Base-by-base conservation (phyloP, 192 early-diverging fungal genomes). In the Powellomyces hirtus region DNA sequence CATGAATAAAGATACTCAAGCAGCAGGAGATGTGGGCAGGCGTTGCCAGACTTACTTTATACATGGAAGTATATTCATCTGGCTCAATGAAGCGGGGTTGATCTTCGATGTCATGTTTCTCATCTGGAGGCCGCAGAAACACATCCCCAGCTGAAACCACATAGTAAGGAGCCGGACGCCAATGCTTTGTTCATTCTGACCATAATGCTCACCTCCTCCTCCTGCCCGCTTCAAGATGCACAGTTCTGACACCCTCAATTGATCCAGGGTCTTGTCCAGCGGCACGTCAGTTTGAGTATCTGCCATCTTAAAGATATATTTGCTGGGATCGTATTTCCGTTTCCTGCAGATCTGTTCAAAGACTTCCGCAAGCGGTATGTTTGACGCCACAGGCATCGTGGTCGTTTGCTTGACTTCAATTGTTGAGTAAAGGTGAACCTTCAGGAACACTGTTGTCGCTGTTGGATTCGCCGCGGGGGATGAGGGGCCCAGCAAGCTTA, bases 371-470 rank as follows among this genome's bases (percentile, higher is more conserved):
- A 99, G 84, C 18, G 89, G 84, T 66, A 88, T 89, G 59, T 86
- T 82, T 11, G 83, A 75, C 42, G 84, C 72, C 11, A 94, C 85
- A 42, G 88, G 88, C 11, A 98, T 87, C 0, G 93, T 97, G 0
- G 94, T 97, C 0, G 94, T 94, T 38, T 92, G 92, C 64, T 93
- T 85, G 30, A 97, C 92, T 59, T 94, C 91, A 20, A 89, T 70
- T 5, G 87, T 89, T 16, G 82, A 81, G 72, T 86, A 85, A 24
- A 89, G 66, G 64, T 87, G 81, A 27, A 89, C 77, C 63, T 83
- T 86, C 46, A 88, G 70, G 59, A 84, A 79, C 11, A 80, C 66
- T 38, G 72, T 70, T 20, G 50, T 56, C 4, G 53, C 53, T 14
- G 59, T 36, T 56, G 26, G 49, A 35, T 22, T 34, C 35, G 30